phyloP scores from a whole-genome alignment of 2,329 filamentous ascomycete species.

The Xenosphaeropsis pyriputrescens region DNA sequence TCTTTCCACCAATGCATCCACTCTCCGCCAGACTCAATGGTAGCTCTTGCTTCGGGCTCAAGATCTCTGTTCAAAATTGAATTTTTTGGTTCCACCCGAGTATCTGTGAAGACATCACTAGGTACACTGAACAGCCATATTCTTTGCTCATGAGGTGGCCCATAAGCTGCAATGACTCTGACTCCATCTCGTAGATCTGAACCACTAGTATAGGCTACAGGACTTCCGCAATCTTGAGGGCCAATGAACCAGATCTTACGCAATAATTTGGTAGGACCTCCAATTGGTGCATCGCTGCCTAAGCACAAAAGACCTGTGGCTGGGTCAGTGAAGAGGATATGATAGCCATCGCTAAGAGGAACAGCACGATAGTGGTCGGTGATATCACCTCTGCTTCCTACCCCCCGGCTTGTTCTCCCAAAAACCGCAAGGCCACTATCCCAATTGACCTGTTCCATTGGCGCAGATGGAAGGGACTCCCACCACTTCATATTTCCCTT shows the following conservation, averaged over 20 bases:
- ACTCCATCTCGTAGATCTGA: conserved; percentile 41
- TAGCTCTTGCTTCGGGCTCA: not conserved
- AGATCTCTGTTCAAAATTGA: too few species aligned
- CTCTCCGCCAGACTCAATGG: conserved; percentile 5
- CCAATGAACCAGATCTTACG: conserved; percentile 38
- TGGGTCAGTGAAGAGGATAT: conserved; percentile 51
- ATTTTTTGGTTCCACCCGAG: conserved; percentile 6
- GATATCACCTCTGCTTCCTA: conserved; percentile 8
- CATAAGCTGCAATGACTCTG: conserved; percentile 41
- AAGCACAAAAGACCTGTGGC: conserved; percentile 38
- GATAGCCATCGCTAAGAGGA: conserved; percentile 49
- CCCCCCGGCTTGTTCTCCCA: conserved; percentile 1
- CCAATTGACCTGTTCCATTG: not conserved
- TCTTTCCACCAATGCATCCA: conserved; percentile 24
- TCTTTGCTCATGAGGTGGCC: conserved; percentile 19
- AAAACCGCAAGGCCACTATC: not conserved
- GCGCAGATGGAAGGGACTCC: conserved; percentile 2
- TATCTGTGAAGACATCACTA: conserved; percentile 32
- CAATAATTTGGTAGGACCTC: conserved; percentile 37
- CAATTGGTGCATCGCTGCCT: conserved; percentile 42
- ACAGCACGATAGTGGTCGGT: conserved; percentile 48
- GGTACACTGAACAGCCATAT: conserved; percentile 48
- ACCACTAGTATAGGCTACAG: conserved; percentile 38
- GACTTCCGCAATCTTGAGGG: conserved; percentile 19
- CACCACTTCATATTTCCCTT: conserved; percentile 9